Conservation (phyloP, 2,329 filamentous ascomycete genomes). For the Phialophora verrucosa region DNA sequence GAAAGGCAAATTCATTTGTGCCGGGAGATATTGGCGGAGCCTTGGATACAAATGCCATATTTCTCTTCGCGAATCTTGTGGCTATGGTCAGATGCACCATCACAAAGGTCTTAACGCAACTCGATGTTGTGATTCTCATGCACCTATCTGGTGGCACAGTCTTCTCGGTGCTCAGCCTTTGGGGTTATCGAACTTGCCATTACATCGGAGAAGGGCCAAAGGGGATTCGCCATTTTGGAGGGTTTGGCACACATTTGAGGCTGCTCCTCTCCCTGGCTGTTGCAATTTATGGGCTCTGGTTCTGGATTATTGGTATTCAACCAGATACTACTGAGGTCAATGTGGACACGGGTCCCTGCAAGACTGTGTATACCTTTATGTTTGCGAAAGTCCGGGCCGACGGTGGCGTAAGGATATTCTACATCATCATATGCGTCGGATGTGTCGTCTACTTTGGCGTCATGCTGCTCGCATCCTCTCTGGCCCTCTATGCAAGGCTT, state of each 20-base stretch:
- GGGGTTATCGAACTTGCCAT: constrained; percentile 29
- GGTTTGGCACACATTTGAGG: constrained; percentile 29
- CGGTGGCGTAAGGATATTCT: constrained; percentile 26
- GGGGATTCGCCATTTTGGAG: constrained; percentile 29
- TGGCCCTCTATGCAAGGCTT: constrained; percentile 13
- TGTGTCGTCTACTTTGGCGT: constrained; percentile 23
- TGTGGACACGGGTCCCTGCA: constrained; percentile 22
- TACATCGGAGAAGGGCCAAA: constrained; percentile 24
- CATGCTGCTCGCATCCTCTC: constrained; percentile 18
- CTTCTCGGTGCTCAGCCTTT: constrained; percentile 26
- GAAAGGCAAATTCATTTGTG: constrained; percentile 69
- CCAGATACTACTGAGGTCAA: constrained; percentile 11
- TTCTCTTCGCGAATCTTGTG: constrained; percentile 50
- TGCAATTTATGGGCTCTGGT: constrained; percentile 23
- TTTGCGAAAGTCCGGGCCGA: constrained; percentile 26
- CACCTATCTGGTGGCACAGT: constrained; percentile 24
- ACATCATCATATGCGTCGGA: constrained; percentile 26
- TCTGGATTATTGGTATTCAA: constrained; percentile 21
- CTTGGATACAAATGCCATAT: constrained; percentile 67
- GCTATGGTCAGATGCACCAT: constrained; percentile 27
- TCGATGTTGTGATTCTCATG: constrained; percentile 26
- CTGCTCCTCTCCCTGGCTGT: constrained; percentile 26
- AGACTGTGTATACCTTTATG: constrained; percentile 29
- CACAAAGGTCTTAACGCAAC: constrained; percentile 26
- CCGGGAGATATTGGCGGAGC: constrained; percentile 77